Base-by-base conservation (phyloP, 2,329 filamentous ascomycete genomes). In the Zymoseptoria pseudotritici region DNA sequence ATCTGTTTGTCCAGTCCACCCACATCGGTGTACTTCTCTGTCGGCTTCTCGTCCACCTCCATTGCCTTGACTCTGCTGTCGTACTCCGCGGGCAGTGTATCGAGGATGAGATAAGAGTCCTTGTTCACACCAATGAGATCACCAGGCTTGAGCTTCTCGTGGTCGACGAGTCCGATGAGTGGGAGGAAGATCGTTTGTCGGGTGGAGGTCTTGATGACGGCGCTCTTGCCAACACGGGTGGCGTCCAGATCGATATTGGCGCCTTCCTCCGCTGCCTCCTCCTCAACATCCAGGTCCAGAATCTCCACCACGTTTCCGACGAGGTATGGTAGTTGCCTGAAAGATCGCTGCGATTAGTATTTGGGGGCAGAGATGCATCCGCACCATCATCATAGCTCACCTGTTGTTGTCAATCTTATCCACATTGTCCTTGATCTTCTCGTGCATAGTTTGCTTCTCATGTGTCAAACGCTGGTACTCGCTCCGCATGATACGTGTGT, bases 11-110 rank as follows among this genome's bases (percentile, higher is more conserved):
- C 92, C 70, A 99, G 77, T 56, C 94, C 94, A 78, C 94, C 94
- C 13, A 99, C 95, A 79, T 99, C 94, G 58, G 88, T 94, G 79
- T 99, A 99, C 79, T 97, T 96, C 78, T 99, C 94, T 49, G 92
- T 97, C 9, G 94, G 95, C 82, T 99, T 99, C 83, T 99, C 95
- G 71, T 99, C 94, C 7, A 99, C 94, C 80, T 99, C 95, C 94
- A 99, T 99, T 42, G 95, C 95, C 81, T 99, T 99, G 67, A 99
- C 94, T 76, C 94, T 86, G 78, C 93, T 97, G 74, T 99, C 94
- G 73, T 99, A 99, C 76, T 99, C 95, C 53, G 94, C 94, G 1
- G 94, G 94, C 66, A 99, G 82, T 22, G 94, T 99, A 74, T 99
- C 95, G 60, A 99, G 83, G 66, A 99, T 90, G 42, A 99, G 86